Percentiles rank a stretch among this genome's conserved stretches.
phyloP scores from a whole-genome alignment of 345 rosid genomes.

The Brassica nigra region DNA sequence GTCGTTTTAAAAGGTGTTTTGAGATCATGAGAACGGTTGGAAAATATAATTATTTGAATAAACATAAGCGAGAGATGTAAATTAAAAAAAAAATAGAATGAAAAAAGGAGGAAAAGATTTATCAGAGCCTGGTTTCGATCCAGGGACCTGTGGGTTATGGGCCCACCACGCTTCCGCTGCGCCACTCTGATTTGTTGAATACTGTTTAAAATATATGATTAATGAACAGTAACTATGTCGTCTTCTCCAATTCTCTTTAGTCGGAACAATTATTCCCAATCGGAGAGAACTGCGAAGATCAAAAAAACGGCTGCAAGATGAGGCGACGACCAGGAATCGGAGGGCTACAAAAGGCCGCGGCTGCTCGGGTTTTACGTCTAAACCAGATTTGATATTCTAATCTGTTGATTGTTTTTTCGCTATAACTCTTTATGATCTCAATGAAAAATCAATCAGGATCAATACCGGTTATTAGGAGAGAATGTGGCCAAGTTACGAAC shows the following conservation, averaged over 20 bases:
- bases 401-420: not conserved
- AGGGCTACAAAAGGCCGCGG: slow-evolving; percentile 85
- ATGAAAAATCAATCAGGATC: slow-evolving; percentile 54
- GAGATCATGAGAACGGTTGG: not conserved
- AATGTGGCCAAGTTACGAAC: slow-evolving; percentile 84
- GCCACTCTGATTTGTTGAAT: slow-evolving; percentile 57
- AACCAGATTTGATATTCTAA: not conserved
- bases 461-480: slow-evolving; percentile 78
- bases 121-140: slow-evolving; percentile 78
- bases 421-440: not conserved
- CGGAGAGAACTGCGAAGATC: slow-evolving; percentile 4
- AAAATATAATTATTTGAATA: not conserved
- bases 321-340: slow-evolving; percentile 91
- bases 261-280: not conserved
- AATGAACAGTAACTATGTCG: not conserved
- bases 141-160: slow-evolving; percentile 86
- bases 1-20: not conserved
- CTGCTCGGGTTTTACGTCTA: slow-evolving; percentile 65
- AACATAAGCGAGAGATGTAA: not conserved
- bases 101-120: not conserved
- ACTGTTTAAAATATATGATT: accelerated
- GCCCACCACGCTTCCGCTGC: slow-evolving; percentile 91
- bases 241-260: not conserved
- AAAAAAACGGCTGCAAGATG: slow-evolving; percentile 46
- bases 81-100: not conserved